Evolutionary conservation across 352 stramenopile genomes (phyloP).

Genomic region (Phytophthora agathidicida): DNA sequence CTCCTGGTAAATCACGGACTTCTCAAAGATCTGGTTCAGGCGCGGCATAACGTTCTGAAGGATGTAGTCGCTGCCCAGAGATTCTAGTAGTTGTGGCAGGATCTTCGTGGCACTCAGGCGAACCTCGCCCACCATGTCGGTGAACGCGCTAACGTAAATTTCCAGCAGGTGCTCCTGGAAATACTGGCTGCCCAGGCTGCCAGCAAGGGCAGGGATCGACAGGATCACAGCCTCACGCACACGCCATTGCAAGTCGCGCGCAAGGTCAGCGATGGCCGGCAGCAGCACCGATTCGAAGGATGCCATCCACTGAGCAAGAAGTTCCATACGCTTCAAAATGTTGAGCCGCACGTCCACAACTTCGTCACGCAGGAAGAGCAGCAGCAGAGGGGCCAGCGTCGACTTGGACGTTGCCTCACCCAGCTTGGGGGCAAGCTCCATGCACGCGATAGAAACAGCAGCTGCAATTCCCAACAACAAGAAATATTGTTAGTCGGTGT

Average conservation of each 20-base stretch:
- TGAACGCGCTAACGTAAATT: slow-evolving; percentile 92
- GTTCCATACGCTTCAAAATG: slow-evolving; percentile 94
- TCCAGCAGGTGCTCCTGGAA: slow-evolving; percentile 89
- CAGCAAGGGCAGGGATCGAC: slow-evolving; percentile 91
- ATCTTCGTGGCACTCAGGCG: slow-evolving; percentile 93
- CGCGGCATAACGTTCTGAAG: slow-evolving; percentile 84
- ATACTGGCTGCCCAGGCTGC: slow-evolving; percentile 83
- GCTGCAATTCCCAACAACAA: slow-evolving; percentile 37
- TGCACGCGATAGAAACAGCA: slow-evolving; percentile 84
- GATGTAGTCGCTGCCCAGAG: slow-evolving; percentile 83
- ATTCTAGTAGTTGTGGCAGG: slow-evolving; percentile 72
- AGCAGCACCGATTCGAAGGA: slow-evolving; percentile 84
- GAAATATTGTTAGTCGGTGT: slow-evolving; percentile 9
- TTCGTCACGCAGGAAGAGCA: slow-evolving; percentile 88
- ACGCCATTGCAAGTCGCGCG: slow-evolving; percentile 93
- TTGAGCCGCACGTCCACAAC: slow-evolving; percentile 94
- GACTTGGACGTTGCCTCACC: slow-evolving; percentile 91
- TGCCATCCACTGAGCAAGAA: slow-evolving; percentile 90
- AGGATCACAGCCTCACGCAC: slow-evolving; percentile 93
- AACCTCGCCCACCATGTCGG: slow-evolving; percentile 94
- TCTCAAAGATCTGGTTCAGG: slow-evolving; percentile 83
- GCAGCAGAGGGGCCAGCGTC: slow-evolving; percentile 73
- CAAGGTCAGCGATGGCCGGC: slow-evolving; percentile 91
- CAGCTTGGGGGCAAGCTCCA: slow-evolving; percentile 94
- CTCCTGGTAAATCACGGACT: slow-evolving; percentile 88